A percentile compares a stretch with the other conserved stretches of the same genome.
These are phyloP conservation scores for Elongisporangium prolatum DNA, from an alignment of 352 stramenopile species.

Conservation along the genomic window DNA sequence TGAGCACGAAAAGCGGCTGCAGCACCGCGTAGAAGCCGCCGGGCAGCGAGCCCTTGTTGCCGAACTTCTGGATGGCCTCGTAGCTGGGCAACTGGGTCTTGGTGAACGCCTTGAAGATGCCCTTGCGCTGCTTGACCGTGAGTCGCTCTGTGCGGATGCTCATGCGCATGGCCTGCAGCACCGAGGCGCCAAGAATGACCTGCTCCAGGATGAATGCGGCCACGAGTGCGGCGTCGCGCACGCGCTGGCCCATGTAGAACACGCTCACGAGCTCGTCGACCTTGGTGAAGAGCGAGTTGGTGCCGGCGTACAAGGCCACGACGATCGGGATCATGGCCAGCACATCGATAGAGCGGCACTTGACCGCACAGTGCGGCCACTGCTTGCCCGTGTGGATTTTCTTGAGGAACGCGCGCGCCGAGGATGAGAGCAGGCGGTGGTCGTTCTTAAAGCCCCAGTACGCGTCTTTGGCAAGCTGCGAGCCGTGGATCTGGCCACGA, in stretches of 20 bases:
- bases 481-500: constrained; percentile 64
- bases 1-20: constrained; percentile 75
- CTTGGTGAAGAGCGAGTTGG: constrained; percentile 75
- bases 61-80: constrained; percentile 80
- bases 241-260: constrained; percentile 68
- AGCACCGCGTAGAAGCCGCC: constrained; percentile 66
- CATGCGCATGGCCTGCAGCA: constrained; percentile 81
- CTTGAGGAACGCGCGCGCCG: constrained; percentile 73
- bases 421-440: constrained; percentile 59
- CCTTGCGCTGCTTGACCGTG: constrained; percentile 68
- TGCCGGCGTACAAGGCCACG: constrained; percentile 75
- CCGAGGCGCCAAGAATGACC: constrained; percentile 67
- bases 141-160: constrained; percentile 75
- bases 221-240: constrained; percentile 66
- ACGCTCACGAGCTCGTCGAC: constrained; percentile 77
- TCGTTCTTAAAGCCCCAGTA: constrained; percentile 85
- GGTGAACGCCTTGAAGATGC: constrained; percentile 84
- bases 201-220: constrained; percentile 77
- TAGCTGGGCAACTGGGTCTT: constrained; percentile 37
- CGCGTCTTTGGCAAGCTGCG: constrained; percentile 71
- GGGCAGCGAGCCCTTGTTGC: constrained; percentile 68
- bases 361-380: constrained; percentile 69
- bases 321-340: constrained; percentile 68
- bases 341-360: constrained; percentile 78
- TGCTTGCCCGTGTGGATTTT: constrained; percentile 62